Evolutionary conservation across 202 grass and related monocot genomes (phyloP).

Genomic region (Cymbopogon flexuosus): DNA sequence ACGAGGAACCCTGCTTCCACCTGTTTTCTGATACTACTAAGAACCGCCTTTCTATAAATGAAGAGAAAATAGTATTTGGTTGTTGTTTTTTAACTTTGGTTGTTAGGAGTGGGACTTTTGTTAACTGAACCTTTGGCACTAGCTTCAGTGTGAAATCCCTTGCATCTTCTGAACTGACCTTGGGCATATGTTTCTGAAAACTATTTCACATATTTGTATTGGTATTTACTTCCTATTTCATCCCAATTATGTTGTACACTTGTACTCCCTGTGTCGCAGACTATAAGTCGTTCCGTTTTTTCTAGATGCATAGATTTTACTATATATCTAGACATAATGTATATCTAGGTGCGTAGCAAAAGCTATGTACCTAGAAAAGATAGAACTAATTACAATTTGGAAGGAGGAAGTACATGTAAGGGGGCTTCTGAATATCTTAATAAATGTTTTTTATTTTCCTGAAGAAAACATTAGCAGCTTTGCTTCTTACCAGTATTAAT

Average conservation of each 20-base stretch:
- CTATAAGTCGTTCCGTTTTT: neutral
- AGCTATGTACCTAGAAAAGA: neutral
- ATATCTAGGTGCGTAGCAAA: neutral
- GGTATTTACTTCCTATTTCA: neutral
- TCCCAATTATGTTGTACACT: neutral
- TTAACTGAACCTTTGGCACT: neutral
- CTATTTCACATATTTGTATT: neutral
- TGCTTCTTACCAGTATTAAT: constrained; percentile 22
- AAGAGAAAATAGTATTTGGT: neutral
- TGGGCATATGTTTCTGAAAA: neutral
- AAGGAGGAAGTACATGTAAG: neutral
- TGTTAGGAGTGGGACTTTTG: neutral
- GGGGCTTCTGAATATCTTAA: neutral
- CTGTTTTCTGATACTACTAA: neutral
- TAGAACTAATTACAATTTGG: neutral
- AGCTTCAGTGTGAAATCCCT: neutral
- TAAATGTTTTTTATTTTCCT: neutral
- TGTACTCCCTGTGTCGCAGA: neutral
- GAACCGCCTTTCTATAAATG: neutral
- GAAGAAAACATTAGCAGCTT: neutral
- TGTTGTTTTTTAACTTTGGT: neutral
- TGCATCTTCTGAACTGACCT: neutral
- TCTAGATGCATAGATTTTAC: neutral
- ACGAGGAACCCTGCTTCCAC: neutral
- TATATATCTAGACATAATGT: neutral